Percentiles rank a stretch among this genome's conserved stretches.
These are phyloP conservation scores for Paramecium biaurelia DNA, from an alignment of 73 alveolate genomes.

Conservation along the genomic window DNA sequence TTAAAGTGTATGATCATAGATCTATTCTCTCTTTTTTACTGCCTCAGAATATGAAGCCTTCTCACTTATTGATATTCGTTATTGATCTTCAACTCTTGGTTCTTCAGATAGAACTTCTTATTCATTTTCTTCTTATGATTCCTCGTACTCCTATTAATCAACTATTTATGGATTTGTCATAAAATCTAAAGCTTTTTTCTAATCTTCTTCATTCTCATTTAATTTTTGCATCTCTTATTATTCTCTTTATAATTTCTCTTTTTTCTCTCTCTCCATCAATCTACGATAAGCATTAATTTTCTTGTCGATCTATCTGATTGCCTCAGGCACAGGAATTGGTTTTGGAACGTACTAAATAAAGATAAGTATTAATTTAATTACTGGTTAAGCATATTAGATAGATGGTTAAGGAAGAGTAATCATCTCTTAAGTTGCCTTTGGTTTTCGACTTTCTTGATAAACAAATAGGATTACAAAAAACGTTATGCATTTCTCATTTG, in stretches of 20 bases:
- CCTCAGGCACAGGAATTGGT: conserved; percentile 1
- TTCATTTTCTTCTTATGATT: not conserved
- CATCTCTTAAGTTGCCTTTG: not conserved
- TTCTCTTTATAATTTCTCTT: not conserved
- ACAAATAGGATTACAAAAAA: not conserved
- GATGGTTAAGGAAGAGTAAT: not conserved
- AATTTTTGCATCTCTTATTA: not conserved
- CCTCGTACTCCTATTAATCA: not conserved
- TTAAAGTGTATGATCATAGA: not conserved
- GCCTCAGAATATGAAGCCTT: not conserved
- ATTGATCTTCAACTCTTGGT: not conserved
- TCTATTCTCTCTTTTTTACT: not conserved
- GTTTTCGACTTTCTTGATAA: conserved; percentile 25
- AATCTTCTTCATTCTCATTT: not conserved
- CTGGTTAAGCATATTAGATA: not conserved
- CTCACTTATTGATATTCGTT: not conserved
- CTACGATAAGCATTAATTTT: not conserved
- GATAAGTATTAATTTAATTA: not conserved
- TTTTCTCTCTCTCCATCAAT: not conserved
- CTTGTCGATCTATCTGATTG: not conserved
- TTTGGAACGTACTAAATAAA: not conserved
- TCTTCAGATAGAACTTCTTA: not conserved
- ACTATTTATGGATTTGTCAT: conserved; percentile 17
- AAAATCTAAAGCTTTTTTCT: not conserved
- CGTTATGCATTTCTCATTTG: conserved; percentile 46